These are phyloP conservation scores for Rutstroemia sp. DNA, from an alignment of 2,329 filamentous ascomycete genomes.

Conservation along the genomic window DNA sequence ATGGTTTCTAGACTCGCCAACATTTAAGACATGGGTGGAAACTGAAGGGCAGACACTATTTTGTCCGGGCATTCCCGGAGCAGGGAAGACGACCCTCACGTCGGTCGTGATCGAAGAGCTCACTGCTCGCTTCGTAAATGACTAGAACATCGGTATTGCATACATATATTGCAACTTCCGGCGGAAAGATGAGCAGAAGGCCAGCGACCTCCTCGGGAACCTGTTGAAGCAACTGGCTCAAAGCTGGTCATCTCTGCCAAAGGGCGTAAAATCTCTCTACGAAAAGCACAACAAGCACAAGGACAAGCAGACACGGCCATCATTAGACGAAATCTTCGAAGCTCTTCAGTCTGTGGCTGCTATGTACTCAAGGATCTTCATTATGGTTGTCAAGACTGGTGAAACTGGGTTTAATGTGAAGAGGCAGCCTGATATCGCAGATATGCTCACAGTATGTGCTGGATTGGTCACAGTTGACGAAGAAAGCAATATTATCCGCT, in stretches of 20 bases:
- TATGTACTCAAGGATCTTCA: constrained; percentile 16
- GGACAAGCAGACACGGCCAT: constrained; percentile 17
- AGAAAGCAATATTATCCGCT: constrained; percentile 17
- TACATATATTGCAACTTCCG: constrained; percentile 32
- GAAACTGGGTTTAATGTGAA: constrained; percentile 28
- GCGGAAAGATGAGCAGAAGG: constrained; percentile 21
- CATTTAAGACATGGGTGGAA: constrained; percentile 8
- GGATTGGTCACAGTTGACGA: constrained; percentile 24
- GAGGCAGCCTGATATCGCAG: constrained; percentile 26
- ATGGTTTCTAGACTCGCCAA: constrained; percentile 9
- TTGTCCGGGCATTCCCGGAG: constrained; percentile 31
- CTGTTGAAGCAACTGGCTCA: constrained; percentile 29
- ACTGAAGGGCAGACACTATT: constrained; percentile 2
- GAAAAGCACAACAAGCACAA: constrained; percentile 21
- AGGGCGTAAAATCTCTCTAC: constrained; percentile 9
- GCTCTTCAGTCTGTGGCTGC: constrained; percentile 15
- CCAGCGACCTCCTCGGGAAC: constrained; percentile 20
- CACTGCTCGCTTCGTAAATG: constrained; percentile 12
- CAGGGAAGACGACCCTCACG: constrained; percentile 40
- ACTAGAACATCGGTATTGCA: constrained; percentile 22
- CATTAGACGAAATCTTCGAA: constrained; percentile 18
- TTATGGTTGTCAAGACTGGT: constrained; percentile 23
- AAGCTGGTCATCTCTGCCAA: constrained; percentile 5
- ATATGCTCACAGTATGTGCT: constrained; percentile 18
- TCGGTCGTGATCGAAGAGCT: constrained; percentile 37